Base-by-base conservation (phyloP, 2,329 filamentous ascomycete genomes). In the Clathrospora elynae region DNA sequence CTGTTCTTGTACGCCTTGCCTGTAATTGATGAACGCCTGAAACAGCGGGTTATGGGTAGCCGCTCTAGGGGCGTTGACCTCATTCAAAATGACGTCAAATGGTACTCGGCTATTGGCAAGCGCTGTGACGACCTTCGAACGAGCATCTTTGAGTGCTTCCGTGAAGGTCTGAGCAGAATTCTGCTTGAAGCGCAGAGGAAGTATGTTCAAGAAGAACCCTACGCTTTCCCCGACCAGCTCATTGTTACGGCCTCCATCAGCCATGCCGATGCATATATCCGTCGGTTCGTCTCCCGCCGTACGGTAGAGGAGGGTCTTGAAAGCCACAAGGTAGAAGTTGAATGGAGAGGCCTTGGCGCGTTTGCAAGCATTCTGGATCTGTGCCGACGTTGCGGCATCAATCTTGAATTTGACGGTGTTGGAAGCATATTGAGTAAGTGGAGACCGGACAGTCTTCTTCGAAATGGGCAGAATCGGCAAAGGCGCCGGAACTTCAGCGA, bases 21-120 rank as follows among this genome's bases (percentile, higher is more conserved):
- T 19, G 11, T 79, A 80, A 56, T 80, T 71, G 25, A 79, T 51
- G 13, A 74, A 71, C 1, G 62, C 69, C 53, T 82, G 79, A 63
- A 80, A 81, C 1, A 82, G 23, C 0, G 79, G 78, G 20, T 49
- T 72, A 35, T 73, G 51, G 0, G 62, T 45, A 0, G 69, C 41
- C 0, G 75, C 73, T 1, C 77, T 61, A 0, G 66, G 49, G 1
- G 75, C 65, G 2, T 66, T 57, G 1, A 82, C 60, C 17, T 76
- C 62, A 0, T 73, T 54, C 0, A 82, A 61, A 0, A 83, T 48
- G 0, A 75, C 61, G 29, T 80, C 73, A 37, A 80, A 78, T 0
- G 79, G 80, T 3, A 81, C 38, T 0, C 47, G 25, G 0, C 78
- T 77, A 51, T 79, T 61, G 0, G 44, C 50, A 0, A 81, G 59